A percentile compares a stretch with the other conserved stretches of the same genome.
phyloP scores from a whole-genome alignment of 352 stramenopile genomes.

The Phytophthora macrochlamydospora region DNA sequence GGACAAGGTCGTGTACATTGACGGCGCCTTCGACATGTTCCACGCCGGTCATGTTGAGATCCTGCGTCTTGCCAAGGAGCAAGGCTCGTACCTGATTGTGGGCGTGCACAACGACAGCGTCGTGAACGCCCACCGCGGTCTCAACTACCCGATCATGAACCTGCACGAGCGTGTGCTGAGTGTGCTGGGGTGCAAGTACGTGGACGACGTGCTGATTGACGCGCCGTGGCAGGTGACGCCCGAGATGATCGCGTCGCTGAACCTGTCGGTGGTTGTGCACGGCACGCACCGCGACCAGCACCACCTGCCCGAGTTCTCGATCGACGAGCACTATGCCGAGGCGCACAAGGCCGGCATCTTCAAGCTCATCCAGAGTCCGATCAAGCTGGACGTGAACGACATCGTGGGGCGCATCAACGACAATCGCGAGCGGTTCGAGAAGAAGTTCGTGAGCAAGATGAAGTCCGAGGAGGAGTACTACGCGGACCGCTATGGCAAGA shows the following conservation, averaged over 20 bases:
- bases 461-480: slow-evolving; percentile 94
- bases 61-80: slow-evolving; percentile 91
- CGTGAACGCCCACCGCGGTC: slow-evolving; percentile 88
- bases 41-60: slow-evolving; percentile 97
- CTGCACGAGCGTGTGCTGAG: slow-evolving; percentile 97
- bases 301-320: slow-evolving; percentile 57
- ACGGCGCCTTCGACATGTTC: slow-evolving; percentile 99
- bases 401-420: slow-evolving; percentile 91
- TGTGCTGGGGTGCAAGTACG: slow-evolving; percentile 96
- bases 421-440: slow-evolving; percentile 90
- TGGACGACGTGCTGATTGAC: slow-evolving; percentile 99
- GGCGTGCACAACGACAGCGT: slow-evolving; percentile 96
- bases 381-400: slow-evolving; percentile 82
- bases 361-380: slow-evolving; percentile 73
- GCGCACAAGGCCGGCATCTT: slow-evolving; percentile 87
- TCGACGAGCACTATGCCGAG: slow-evolving; percentile 83
- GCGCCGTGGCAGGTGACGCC: slow-evolving; percentile 94
- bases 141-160: slow-evolving; percentile 98
- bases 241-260: slow-evolving; percentile 96
- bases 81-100: slow-evolving; percentile 97
- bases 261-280: slow-evolving; percentile 85
- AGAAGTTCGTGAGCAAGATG: slow-evolving; percentile 95
- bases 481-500: slow-evolving; percentile 85
- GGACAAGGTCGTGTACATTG: slow-evolving; percentile 97
- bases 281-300: slow-evolving; percentile 86